These are phyloP conservation scores for Miscanthus sacchariflorus DNA, from an alignment of 202 grass and related monocot species.

Conservation along the genomic window DNA sequence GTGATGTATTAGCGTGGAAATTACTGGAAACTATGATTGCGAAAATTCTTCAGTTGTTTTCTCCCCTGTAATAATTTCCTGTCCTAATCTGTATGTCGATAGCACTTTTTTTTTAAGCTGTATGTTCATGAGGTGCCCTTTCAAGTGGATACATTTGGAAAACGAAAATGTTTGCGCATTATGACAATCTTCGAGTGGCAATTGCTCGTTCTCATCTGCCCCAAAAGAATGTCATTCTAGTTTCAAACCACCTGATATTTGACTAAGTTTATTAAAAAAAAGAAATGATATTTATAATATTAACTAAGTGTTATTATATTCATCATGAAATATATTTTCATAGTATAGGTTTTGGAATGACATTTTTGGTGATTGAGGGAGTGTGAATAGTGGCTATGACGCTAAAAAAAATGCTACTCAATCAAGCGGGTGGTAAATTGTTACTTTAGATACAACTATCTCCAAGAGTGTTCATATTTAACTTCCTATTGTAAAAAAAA, in stretches of 20 bases:
- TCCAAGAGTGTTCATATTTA: too few species aligned
- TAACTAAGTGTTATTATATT: too few species aligned
- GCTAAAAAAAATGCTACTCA: background rate
- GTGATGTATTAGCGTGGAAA: background rate
- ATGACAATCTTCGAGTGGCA: background rate
- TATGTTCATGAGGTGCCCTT: conserved; percentile 6
- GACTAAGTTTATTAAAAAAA: too few species aligned
- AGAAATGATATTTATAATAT: too few species aligned
- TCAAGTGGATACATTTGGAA: background rate
- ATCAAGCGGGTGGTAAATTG: background rate
- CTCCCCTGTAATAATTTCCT: conserved; percentile 15
- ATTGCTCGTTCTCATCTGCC: background rate
- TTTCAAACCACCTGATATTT: too few species aligned
- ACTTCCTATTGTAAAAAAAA: too few species aligned
- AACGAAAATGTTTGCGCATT: background rate
- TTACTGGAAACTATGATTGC: background rate
- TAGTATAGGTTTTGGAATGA: background rate
- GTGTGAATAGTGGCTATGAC: background rate
- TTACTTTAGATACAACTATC: background rate
- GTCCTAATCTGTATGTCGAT: background rate
- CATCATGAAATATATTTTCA: too few species aligned
- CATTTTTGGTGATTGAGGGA: background rate
- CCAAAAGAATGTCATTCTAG: too few species aligned
- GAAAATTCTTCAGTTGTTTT: background rate
- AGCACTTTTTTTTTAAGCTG: background rate